Base-by-base conservation (phyloP, 768 basidiomycete genomes). In the Tulasnella sp. region DNA sequence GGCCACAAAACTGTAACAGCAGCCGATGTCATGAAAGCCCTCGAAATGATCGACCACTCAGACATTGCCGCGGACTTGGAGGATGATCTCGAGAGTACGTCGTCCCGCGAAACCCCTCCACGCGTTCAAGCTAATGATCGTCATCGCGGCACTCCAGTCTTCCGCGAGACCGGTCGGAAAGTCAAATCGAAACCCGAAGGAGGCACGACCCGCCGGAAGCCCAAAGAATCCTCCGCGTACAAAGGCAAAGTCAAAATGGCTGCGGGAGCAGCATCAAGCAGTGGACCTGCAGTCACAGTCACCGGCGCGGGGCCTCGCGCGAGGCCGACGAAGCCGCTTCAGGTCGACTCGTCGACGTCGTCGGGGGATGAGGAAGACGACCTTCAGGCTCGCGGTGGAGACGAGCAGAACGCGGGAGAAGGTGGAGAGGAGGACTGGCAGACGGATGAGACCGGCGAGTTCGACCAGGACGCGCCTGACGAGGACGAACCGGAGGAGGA, bases 1-100 rank as follows among this genome's bases (percentile, higher is more conserved):
- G n/a, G n/a, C n/a, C n/a, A n/a, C n/a, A n/a, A n/a, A n/a, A 93
- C 93, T 80, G 93, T 97, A 60, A 93, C 95, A 7, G 95, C 95
- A 0, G 92, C 95, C 0, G 96, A 97, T 84, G 95, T 98, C 0
- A 90, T 97, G 81, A 94, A 93, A 84, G 96, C 94, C 0, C 89
- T 96, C 12, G 94, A 96, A 84, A 87, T 90, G 79, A 89, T 95
- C 48, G 92, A 95, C 82, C 92, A 96, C 80, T 90, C 90, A 2
- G 93, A 95, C 84, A 86, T 95, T 64, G 89, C 91, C 0, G 72
- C 90, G 44, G 86, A 87, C 69, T 87, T 95, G 3, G 91, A 93
- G 81, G 86, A 83, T 0, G 94, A 96, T 84, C 89, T 96, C 11
- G 86, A 89, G 80, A 86, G 95, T 92, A 80, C 82, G 89, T 86